Percentiles rank a stretch among this genome's conserved stretches.
Evolutionary conservation across 2,329 filamentous ascomycete genomes (phyloP).

Genomic region (Hymenoscyphus occultus): DNA sequence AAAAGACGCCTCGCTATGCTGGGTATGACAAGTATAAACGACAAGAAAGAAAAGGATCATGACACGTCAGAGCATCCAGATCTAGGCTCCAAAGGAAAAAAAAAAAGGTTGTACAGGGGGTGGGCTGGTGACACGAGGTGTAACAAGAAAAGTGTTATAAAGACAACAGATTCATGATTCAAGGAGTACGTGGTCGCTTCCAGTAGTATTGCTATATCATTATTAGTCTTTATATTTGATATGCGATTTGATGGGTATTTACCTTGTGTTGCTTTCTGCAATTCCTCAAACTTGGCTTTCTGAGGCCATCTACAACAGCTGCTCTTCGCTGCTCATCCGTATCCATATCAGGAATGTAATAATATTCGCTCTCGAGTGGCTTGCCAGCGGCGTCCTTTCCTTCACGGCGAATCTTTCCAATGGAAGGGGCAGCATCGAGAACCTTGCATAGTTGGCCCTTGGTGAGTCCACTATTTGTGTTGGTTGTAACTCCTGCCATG

Average conservation of each 20-base stretch:
- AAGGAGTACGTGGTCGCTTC: constrained; percentile 62
- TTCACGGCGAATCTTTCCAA: constrained; percentile 84
- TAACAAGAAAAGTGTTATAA: not conserved
- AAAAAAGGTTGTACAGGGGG: not conserved
- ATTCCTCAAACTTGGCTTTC: constrained; percentile 83
- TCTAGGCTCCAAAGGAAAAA: not conserved
- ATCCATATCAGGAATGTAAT: constrained; percentile 89
- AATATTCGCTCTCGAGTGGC: constrained; percentile 91
- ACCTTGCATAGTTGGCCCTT: constrained; percentile 65
- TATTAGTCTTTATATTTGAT: constrained; percentile 12
- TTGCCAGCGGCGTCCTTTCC: constrained; percentile 97
- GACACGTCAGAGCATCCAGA: constrained; percentile 6
- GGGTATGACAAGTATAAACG: constrained; percentile 18
- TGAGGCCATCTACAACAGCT: constrained; percentile 79
- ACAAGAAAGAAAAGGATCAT: constrained; percentile 14
- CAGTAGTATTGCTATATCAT: constrained; percentile 63
- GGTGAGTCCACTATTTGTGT: constrained; percentile 46
- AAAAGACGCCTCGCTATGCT: constrained; percentile 21
- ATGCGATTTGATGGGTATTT: constrained; percentile 36
- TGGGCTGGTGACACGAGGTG: not conserved
- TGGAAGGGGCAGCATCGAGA: constrained; percentile 71
- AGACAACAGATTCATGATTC: constrained; percentile 6
- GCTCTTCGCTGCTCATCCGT: constrained; percentile 72
- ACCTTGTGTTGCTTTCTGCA: constrained; percentile 99
- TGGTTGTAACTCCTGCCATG: constrained; percentile 40